These are phyloP conservation scores for Triadica sebifera DNA, from an alignment of 345 rosid genomes.

Conservation along the genomic window DNA sequence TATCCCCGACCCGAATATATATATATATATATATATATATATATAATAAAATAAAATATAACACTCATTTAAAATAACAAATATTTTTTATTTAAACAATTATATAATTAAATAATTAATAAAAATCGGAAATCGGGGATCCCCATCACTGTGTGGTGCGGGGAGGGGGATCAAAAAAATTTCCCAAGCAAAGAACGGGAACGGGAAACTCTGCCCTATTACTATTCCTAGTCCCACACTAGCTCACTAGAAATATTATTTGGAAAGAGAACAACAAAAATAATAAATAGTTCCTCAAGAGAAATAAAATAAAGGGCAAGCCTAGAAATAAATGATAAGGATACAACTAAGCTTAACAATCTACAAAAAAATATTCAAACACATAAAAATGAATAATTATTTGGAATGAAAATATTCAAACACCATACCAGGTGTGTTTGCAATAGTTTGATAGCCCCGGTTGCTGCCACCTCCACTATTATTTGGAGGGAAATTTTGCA, in stretches of 20 bases:
- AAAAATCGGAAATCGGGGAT: too few species aligned
- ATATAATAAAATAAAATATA: too few species aligned
- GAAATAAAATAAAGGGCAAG: not conserved
- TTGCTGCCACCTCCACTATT: conserved; percentile 27
- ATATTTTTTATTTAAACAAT: too few species aligned
- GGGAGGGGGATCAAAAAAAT: too few species aligned
- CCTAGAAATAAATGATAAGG: not conserved
- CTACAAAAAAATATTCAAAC: not conserved
- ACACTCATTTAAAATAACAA: too few species aligned
- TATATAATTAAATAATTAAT: too few species aligned
- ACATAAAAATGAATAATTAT: not conserved
- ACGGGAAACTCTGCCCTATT: too few species aligned
- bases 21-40: too few species aligned
- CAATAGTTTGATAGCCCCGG: conserved; percentile 73
- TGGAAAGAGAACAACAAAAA: not conserved
- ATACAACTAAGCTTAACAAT: not conserved
- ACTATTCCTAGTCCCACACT: too few species aligned
- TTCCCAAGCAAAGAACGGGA: too few species aligned
- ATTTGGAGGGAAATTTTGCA: conserved; percentile 67
- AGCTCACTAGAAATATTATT: not conserved
- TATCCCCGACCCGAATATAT: too few species aligned
- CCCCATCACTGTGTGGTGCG: too few species aligned
- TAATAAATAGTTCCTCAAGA: not conserved
- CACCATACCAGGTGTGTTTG: conserved; percentile 54
- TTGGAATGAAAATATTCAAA: not conserved